Base-by-base conservation (phyloP, 805 yeast species). In the Spathaspora hagerdaliae region DNA sequence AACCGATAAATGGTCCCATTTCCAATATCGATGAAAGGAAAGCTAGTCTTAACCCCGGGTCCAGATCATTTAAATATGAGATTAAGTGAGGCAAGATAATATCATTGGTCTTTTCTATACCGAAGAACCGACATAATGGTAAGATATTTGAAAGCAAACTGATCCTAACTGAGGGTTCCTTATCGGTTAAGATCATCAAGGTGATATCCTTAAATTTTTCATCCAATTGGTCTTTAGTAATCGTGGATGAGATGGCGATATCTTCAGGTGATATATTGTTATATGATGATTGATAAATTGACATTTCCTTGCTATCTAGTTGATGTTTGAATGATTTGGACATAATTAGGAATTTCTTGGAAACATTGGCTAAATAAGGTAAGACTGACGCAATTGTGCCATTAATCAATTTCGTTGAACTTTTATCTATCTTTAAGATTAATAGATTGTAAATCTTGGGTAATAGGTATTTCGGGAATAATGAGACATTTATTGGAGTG, bases 101-200 rank as follows among this genome's bases (percentile, higher is more conserved):
- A 59, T 94, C 98, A 57, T 87, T 91, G 0, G 97, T 85, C 53
- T 82, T 87, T 44, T 88, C 96, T 45, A 84, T 81, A 0, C 97
- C 97, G 58, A 94, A 83, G 47, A 85, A 86, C 8, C 82, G 73
- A 54, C 97, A 88, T 3, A 94, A 62, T 0, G 90, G 87, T 7
- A 85, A 68, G n/a, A 91, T 83, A 49, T 87, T 81, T 37, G 75
- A 67, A 39, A 94, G 68, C 7, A 94, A 64, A 0, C 94, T 75
- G 34, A 87, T 76, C 47, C 85, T 81, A 0, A 91, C 96, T 41
- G 71, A 68, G 0, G 84, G 63, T 45, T 77, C 81, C 5, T 73
- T 66, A 57, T 90, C 97, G 0, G 95, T 87, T 39, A 94, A 66
- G 6, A 92, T 61, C 1, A 75, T 66, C 15, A 83, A 74, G 0